These are phyloP conservation scores for Scorias spongiosa DNA, from an alignment of 2,329 filamentous ascomycete species.

Conservation along the genomic window DNA sequence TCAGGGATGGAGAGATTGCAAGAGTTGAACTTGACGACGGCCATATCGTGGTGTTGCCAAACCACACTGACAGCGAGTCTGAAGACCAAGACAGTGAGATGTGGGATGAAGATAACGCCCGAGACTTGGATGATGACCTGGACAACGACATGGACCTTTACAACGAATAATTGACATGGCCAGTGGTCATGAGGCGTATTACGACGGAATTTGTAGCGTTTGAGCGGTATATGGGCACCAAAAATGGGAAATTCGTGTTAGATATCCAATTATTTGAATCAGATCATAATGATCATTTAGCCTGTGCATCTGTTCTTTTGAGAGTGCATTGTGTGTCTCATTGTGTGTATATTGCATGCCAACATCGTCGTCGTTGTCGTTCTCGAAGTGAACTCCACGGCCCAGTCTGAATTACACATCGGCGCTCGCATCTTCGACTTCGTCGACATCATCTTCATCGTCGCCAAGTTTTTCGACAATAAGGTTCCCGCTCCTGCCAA, in stretches of 20 bases:
- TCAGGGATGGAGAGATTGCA: conserved; percentile 74
- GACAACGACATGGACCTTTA: conserved; percentile 45
- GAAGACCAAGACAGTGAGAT: conserved; percentile 53
- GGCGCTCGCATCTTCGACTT: conserved; percentile 11
- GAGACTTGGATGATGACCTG: conserved; percentile 41
- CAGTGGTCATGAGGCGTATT: background rate
- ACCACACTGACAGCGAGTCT: conserved; percentile 53
- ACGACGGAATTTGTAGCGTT: background rate
- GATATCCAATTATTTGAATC: too few relatives aligned
- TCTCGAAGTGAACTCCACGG: too few relatives aligned
- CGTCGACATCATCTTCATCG: conserved; percentile 39
- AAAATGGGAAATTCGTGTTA: too few relatives aligned
- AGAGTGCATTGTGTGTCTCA: too few relatives aligned
- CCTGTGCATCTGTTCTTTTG: too few relatives aligned
- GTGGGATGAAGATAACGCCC: conserved; percentile 59
- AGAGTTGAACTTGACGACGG: conserved; percentile 64
- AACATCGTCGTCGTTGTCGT: too few relatives aligned
- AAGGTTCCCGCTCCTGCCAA: conserved; percentile 73
- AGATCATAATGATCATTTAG: too few relatives aligned
- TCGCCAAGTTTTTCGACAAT: conserved; percentile 61
- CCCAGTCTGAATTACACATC: too few relatives aligned
- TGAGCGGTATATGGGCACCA: background rate
- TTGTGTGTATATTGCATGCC: too few relatives aligned
- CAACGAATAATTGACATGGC: conserved; percentile 26
- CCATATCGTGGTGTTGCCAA: conserved; percentile 66